Base-by-base conservation (phyloP, 2,329 filamentous ascomycete species). In the Sphaerulina vaccinii region DNA sequence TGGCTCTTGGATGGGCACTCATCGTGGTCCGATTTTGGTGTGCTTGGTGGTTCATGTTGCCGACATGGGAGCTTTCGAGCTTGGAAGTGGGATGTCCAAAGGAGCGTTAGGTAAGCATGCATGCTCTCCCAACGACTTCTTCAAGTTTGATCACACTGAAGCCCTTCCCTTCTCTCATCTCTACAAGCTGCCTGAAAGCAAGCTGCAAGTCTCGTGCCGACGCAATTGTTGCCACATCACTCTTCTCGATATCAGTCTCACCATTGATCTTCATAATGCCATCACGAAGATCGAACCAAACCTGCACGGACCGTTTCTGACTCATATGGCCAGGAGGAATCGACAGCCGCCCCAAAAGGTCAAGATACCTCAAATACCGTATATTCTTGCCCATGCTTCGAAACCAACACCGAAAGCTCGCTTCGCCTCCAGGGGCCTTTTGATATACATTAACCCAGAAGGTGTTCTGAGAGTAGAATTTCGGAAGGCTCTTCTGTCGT, bases 291-390 rank as follows among this genome's bases (percentile, higher is more conserved):
- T 65, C 61, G 24, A 65, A 37, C 18, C 50, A 35, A n/a, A 58
- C 47, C 9, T 27, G 49, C 2, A 62, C 11, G 56, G 57, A 62
- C 13, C 57, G 51, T 39, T 51, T 48, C 22, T 45, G 41, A 2
- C 59, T 37, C 61, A 61, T 61, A 35, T 62, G 57, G 3, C 59
- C 60, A 35, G 62, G 59, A 3, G 57, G 59, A 11, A 61, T 53
- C 10, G 55, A 36, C 9, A 55, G 59, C 61, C 60, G 62, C 2
- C 62, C 62, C 41, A 56, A 57, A 11, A 64, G 32, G 11, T 52
- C 49, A 21, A 65, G 16, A 16, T 39, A 36, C 3, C 58, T 45
- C 2, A 65, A 44, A 27, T 57, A 44, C 5, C 35, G 47, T 3
- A 61, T 51, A 42, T 63, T 61, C 33, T 59, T 52, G 5, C 61